Conservation (phyloP, 192 early-diverging fungal species). For the Phycomyces nitens region DNA sequence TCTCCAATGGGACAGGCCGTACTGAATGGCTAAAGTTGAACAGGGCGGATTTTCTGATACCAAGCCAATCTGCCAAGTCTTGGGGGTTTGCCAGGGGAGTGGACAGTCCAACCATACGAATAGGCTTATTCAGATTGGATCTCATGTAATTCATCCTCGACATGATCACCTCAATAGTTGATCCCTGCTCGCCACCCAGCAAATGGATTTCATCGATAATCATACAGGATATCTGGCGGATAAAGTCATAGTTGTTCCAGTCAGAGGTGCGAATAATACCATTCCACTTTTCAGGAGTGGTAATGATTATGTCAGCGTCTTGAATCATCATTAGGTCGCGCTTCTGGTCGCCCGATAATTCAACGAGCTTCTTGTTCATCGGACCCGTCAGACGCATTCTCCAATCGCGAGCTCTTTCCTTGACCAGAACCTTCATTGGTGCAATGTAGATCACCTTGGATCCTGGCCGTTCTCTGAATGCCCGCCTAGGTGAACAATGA, state of each 20-base stretch:
- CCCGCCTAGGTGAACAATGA: conserved; percentile 1
- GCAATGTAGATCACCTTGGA: conserved; percentile 94
- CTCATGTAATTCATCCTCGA: conserved; percentile 98
- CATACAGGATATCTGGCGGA: conserved; percentile 80
- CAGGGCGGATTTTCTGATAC: conserved; percentile 79
- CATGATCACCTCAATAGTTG: conserved; percentile 96
- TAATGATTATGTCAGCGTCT: conserved; percentile 93
- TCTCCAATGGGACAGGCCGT: conserved; percentile 94
- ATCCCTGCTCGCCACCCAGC: conserved; percentile 93
- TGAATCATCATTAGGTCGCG: conserved; percentile 86
- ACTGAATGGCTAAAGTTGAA: conserved; percentile 98
- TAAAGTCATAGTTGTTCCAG: conserved; percentile 89
- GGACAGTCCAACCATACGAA: conserved; percentile 92
- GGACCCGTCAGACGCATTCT: conserved; percentile 68
- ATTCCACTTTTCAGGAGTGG: conserved; percentile 99
- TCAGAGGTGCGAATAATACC: conserved; percentile 92
- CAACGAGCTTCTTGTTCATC: conserved; percentile 85
- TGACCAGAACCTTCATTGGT: conserved; percentile 95
- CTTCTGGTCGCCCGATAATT: conserved; percentile 94
- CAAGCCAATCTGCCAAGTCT: conserved; percentile 96
- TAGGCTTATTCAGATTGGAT: conserved; percentile 63
- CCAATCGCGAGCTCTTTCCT: conserved; percentile 93
- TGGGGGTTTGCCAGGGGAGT: conserved; percentile 96
- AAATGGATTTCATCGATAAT: conserved; percentile 99
- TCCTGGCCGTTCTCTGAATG: conserved; percentile 54